Evolutionary conservation across 208 protist genomes (phyloP).

Genomic region (Leishmania turanica): DNA sequence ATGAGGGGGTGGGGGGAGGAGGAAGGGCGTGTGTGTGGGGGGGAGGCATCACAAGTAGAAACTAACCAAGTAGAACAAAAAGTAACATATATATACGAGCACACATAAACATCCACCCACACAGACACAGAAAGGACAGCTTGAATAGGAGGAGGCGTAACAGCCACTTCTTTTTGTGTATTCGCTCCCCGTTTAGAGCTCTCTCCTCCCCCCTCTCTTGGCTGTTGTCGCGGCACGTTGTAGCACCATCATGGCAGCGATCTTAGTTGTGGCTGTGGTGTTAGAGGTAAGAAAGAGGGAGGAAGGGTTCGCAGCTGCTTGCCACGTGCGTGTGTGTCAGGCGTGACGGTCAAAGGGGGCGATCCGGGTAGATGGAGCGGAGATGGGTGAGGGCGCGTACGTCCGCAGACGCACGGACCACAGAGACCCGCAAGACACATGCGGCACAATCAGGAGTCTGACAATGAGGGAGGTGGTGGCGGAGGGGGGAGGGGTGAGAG

Average conservation of each 20-base stretch:
- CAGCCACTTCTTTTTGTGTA: no score
- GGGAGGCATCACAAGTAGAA: neutral
- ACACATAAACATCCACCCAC: neutral
- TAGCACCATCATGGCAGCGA: neutral
- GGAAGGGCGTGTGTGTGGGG: no score
- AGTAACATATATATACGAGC: neutral
- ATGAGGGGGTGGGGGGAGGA: neutral
- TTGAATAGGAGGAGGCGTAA: no score
- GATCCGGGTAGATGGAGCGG: neutral
- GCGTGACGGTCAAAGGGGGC: neutral
- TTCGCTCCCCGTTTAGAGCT: neutral
- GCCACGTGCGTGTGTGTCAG: neutral
- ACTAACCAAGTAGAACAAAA: neutral
- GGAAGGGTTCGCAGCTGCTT: neutral
- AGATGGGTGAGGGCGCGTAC: neutral
- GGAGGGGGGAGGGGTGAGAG: neutral
- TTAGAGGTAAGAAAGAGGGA: conserved; percentile 8
- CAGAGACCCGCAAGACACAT: neutral
- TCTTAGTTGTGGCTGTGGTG: neutral
- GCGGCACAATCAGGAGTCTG: neutral
- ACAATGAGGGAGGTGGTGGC: neutral
- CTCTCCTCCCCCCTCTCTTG: neutral
- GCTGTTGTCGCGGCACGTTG: neutral
- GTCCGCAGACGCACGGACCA: neutral
- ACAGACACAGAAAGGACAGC: neutral